A percentile compares a stretch with the other conserved stretches of the same genome.
Conservation (phyloP, 805 yeast genomes). For the Metschnikowia matae region DNA sequence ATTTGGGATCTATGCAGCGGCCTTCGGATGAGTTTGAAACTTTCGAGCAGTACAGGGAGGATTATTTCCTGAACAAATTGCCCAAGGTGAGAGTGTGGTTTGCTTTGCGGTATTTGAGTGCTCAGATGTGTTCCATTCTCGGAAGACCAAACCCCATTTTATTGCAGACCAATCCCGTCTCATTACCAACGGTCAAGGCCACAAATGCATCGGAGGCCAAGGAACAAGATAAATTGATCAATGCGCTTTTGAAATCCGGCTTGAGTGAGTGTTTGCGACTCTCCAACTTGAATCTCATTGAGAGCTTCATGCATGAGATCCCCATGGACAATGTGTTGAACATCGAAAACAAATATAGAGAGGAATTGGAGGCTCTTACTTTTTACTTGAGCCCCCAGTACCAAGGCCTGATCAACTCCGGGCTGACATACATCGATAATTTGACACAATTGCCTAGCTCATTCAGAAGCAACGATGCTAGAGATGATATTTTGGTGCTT, state of each 20-base stretch:
- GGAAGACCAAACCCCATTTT: constrained; percentile 53
- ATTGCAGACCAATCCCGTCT: constrained; percentile 32
- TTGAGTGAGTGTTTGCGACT: constrained; percentile 46
- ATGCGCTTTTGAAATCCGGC: constrained; percentile 41
- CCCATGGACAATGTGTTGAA: constrained; percentile 36
- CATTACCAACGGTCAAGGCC: constrained; percentile 22
- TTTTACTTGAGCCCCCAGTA: constrained; percentile 20
- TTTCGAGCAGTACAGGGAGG: constrained; percentile 32
- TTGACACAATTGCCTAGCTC: constrained; percentile 19
- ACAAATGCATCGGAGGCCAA: constrained; percentile 8
- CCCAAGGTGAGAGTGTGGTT: constrained; percentile 47
- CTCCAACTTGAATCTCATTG: constrained; percentile 48
- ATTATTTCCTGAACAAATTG: constrained; percentile 21
- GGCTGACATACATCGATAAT: constrained; percentile 18
- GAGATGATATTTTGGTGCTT: constrained; percentile 44
- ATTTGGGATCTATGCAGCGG: not conserved
- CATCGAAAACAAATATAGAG: constrained; percentile 39
- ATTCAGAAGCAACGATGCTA: constrained; percentile 31
- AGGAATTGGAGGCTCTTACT: constrained; percentile 37
- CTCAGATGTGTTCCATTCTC: constrained; percentile 46
- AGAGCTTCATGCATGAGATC: constrained; percentile 46
- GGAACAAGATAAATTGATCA: constrained; percentile 16
- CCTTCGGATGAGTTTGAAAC: constrained; percentile 7
- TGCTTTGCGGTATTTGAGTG: constrained; percentile 44
- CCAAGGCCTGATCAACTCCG: constrained; percentile 12